Percentiles rank a stretch among this genome's conserved stretches.
These are phyloP conservation scores for Sporothrix luriei DNA, from an alignment of 2,329 filamentous ascomycete species.

Conservation along the genomic window DNA sequence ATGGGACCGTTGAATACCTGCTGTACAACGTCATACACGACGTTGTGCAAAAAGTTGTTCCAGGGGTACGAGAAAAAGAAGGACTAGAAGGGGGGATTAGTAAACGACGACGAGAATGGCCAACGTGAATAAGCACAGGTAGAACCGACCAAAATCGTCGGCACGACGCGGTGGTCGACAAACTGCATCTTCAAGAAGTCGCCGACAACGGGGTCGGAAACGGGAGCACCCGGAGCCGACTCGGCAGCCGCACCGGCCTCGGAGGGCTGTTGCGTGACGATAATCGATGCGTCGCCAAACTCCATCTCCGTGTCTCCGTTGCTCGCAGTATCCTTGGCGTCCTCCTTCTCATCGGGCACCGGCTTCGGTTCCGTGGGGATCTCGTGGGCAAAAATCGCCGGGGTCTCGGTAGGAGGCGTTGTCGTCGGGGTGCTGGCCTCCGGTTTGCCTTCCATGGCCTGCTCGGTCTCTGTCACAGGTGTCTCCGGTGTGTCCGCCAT, in stretches of 20 bases:
- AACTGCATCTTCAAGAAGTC: constrained; percentile 96
- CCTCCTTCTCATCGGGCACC: constrained; percentile 21
- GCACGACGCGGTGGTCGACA: constrained; percentile 90
- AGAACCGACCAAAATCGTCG: constrained; percentile 80
- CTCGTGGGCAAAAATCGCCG: constrained; percentile 11
- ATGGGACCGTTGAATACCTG: constrained; percentile 99
- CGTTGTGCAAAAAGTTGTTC: constrained; percentile 99
- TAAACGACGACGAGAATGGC: background rate
- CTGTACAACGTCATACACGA: constrained; percentile 98
- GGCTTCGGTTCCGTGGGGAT: background rate
- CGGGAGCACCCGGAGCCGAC: background rate
- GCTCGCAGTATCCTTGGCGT: constrained; percentile 10
- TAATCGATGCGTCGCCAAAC: constrained; percentile 40
- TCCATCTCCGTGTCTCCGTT: constrained; percentile 33
- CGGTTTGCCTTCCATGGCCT: constrained; percentile 1
- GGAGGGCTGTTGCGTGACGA: constrained; percentile 37
- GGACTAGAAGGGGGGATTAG: constrained; percentile 56
- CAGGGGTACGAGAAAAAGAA: constrained; percentile 99
- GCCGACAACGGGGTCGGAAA: constrained; percentile 74
- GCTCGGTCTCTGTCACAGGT: background rate
- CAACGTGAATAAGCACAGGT: background rate
- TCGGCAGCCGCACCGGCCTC: constrained; percentile 27
- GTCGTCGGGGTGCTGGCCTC: constrained; percentile 35
- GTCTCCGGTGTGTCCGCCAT: background rate
- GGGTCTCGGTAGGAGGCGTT: constrained; percentile 2